Conservation (phyloP, 352 stramenopile species). For the Globisporangium alternatum region DNA sequence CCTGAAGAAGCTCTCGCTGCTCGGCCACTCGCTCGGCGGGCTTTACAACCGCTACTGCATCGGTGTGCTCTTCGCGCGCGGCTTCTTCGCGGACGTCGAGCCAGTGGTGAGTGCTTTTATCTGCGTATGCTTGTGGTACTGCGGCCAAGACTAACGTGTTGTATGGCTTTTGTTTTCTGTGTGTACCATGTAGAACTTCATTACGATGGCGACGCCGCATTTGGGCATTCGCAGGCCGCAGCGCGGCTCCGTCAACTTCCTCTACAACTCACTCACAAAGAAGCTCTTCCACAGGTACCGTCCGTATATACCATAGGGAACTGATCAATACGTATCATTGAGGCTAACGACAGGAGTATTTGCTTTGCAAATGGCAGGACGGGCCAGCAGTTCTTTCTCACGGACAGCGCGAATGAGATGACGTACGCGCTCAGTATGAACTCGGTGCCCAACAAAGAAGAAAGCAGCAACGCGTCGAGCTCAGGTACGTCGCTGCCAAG, state of each 20-base stretch:
- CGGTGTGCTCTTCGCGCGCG: constrained; percentile 52
- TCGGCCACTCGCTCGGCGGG: constrained; percentile 76
- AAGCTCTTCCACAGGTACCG: constrained; percentile 63
- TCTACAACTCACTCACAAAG: constrained; percentile 63
- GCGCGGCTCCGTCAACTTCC: constrained; percentile 52
- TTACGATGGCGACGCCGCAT: constrained; percentile 75
- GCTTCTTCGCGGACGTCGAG: constrained; percentile 69
- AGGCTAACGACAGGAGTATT: background rate
- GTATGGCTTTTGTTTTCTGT: background rate
- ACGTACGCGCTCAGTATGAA: constrained; percentile 37
- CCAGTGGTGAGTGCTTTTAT: constrained; percentile 51
- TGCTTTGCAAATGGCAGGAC: constrained; percentile 29
- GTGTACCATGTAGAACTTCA: constrained; percentile 56
- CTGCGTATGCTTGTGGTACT: background rate
- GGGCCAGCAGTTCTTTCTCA: constrained; percentile 59
- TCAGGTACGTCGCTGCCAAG: background rate
- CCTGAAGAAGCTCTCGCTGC: constrained; percentile 64
- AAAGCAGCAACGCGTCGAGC: constrained; percentile 20
- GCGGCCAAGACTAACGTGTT: background rate
- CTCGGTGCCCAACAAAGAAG: constrained; percentile 21
- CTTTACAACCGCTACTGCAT: constrained; percentile 81
- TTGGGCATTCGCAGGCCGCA: constrained; percentile 66
- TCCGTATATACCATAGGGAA: too few species aligned
- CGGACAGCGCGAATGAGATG: constrained; percentile 46
- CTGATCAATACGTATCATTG: background rate